Evolutionary conservation across 306 rosid genomes (phyloP).

Genomic region (Sphenostylis stenocarpa): DNA sequence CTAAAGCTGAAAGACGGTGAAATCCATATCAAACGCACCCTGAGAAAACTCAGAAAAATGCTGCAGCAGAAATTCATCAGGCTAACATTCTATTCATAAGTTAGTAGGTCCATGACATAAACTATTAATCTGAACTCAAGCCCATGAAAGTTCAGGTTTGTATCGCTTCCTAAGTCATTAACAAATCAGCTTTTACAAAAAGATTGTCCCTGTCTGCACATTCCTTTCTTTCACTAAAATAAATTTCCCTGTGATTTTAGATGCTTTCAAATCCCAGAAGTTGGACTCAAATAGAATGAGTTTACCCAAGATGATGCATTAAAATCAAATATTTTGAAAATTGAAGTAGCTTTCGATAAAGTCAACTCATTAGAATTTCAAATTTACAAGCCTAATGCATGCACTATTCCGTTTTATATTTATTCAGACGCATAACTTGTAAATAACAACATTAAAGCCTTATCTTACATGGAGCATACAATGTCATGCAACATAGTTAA

Average conservation of each 20-base stretch:
- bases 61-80: background rate
- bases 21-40: constrained; percentile 1
- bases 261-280: background rate
- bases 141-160: background rate
- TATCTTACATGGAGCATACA: no score
- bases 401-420: background rate
- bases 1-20: background rate
- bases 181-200: background rate
- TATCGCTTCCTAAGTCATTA: constrained; percentile 4
- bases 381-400: background rate
- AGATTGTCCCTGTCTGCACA: background rate
- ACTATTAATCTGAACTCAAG: background rate
- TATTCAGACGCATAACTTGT: background rate
- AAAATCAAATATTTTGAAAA: background rate
- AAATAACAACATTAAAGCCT: no score
- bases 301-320: background rate
- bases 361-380: background rate
- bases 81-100: background rate
- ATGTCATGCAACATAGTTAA: no score
- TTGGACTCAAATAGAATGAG: constrained; percentile 4
- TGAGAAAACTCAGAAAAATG: background rate
- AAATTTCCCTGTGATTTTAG: background rate
- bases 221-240: background rate
- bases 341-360: background rate
- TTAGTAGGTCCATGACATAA: background rate